Evolutionary conservation across 352 stramenopile species (phyloP).

Genomic region (Phytophthora agathidicida): DNA sequence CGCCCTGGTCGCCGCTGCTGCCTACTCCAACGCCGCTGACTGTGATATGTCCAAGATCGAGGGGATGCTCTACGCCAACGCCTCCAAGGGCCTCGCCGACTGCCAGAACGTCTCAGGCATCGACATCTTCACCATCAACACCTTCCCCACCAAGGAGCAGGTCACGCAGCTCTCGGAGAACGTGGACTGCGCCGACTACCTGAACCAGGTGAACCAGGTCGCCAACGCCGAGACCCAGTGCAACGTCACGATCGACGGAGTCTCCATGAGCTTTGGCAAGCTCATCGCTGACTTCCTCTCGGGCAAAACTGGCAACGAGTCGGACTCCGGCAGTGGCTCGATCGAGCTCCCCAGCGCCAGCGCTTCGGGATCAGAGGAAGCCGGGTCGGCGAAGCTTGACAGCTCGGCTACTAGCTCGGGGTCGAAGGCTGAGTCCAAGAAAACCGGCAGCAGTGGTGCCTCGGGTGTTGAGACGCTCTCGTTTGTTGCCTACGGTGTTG

Average conservation of each 20-base stretch:
- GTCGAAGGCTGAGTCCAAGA: constrained; percentile 17
- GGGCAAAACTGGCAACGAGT: constrained; percentile 71
- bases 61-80: constrained; percentile 60
- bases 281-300: constrained; percentile 66
- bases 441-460: constrained; percentile 1
- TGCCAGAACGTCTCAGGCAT: constrained; percentile 52
- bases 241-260: constrained; percentile 52
- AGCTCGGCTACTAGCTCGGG: constrained; percentile 14
- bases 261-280: constrained; percentile 49
- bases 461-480: constrained; percentile 9
- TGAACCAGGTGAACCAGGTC: constrained; percentile 77
- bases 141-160: constrained; percentile 62
- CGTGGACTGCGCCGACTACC: constrained; percentile 63
- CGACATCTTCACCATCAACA: constrained; percentile 56
- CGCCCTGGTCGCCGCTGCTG: constrained; percentile 25
- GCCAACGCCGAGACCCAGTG: constrained; percentile 70
- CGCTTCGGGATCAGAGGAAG: constrained; percentile 18
- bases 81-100: constrained; percentile 49
- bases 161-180: constrained; percentile 58
- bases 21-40: constrained; percentile 35
- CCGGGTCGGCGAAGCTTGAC: constrained; percentile 17
- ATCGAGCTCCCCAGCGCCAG: constrained; percentile 35
- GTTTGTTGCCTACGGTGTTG: constrained; percentile 24
- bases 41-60: constrained; percentile 66
- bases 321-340: constrained; percentile 40